phyloP scores from a whole-genome alignment of 176 grass and related monocot species.

The Ensete glaucum region DNA sequence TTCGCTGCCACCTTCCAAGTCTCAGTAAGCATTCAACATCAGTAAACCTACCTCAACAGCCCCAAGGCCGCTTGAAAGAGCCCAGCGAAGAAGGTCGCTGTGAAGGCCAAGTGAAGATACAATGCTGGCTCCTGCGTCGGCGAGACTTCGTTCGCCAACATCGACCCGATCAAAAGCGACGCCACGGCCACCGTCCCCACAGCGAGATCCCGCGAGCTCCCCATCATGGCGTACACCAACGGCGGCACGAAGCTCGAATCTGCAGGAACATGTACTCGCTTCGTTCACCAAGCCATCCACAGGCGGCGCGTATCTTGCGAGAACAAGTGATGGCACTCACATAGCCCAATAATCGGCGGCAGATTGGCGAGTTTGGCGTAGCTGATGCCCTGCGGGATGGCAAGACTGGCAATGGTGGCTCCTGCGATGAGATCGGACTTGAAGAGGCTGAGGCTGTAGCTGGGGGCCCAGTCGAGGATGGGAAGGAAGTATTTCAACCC shows the following conservation, averaged over 20 bases:
- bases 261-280: not conserved
- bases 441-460: not conserved
- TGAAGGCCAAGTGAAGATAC: slow-evolving; percentile 62
- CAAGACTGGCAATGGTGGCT: slow-evolving; percentile 2
- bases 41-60: slow-evolving; percentile 41
- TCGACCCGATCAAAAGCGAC: slow-evolving; percentile 62
- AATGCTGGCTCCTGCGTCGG: slow-evolving; percentile 38
- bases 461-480: slow-evolving; percentile 8
- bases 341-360: not conserved
- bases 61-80: slow-evolving; percentile 64
- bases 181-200: slow-evolving; percentile 80
- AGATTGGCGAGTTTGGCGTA: slow-evolving; percentile 5
- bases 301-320: not conserved
- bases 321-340: not conserved
- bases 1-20: not conserved
- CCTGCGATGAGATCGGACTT: not conserved
- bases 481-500: slow-evolving; percentile 2
- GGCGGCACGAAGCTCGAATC: slow-evolving; percentile 97
- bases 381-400: slow-evolving; percentile 2
- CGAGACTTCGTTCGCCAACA: slow-evolving; percentile 53
- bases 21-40: not conserved
- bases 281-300: no score
- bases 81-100: slow-evolving; percentile 86
- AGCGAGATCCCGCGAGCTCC: slow-evolving; percentile 77
- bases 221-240: slow-evolving; percentile 94